Evolutionary conservation across 2,329 filamentous ascomycete genomes (phyloP).

Genomic region (Drechslerella coelobrocha): DNA sequence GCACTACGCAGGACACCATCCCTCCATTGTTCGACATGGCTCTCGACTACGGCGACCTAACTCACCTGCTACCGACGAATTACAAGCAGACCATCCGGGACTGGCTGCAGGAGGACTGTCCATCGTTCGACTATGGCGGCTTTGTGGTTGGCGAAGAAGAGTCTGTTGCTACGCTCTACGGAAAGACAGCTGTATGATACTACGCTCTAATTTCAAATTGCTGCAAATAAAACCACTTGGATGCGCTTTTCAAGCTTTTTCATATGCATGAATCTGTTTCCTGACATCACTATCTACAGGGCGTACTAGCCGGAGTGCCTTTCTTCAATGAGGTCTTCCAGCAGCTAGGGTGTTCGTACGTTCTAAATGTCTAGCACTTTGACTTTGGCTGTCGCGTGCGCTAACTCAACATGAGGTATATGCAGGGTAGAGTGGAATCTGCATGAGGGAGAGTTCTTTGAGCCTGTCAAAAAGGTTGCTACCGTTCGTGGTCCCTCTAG

Average conservation of each 20-base stretch:
- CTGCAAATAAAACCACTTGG: neutral
- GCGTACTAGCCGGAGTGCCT: constrained; percentile 86
- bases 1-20: constrained; percentile 17
- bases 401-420: neutral
- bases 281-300: constrained; percentile 59
- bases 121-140: constrained; percentile 94
- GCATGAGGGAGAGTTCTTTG: constrained; percentile 74
- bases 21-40: constrained; percentile 61
- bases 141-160: constrained; percentile 84
- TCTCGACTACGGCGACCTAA: constrained; percentile 66
- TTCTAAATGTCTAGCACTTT: constrained; percentile 43
- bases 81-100: constrained; percentile 80
- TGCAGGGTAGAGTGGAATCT: constrained; percentile 81
- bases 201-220: neutral
- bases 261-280: constrained; percentile 23
- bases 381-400: neutral
- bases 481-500: constrained; percentile 85
- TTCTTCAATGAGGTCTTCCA: constrained; percentile 94
- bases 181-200: constrained; percentile 65
- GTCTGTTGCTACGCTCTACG: constrained; percentile 71
- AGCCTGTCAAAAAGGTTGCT: constrained; percentile 71
- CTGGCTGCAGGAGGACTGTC: constrained; percentile 96
- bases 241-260: neutral
- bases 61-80: constrained; percentile 79
- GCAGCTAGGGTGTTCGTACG: constrained; percentile 81